phyloP scores from a whole-genome alignment of 2,329 filamentous ascomycete species.

The Fusarium agapanthi region DNA sequence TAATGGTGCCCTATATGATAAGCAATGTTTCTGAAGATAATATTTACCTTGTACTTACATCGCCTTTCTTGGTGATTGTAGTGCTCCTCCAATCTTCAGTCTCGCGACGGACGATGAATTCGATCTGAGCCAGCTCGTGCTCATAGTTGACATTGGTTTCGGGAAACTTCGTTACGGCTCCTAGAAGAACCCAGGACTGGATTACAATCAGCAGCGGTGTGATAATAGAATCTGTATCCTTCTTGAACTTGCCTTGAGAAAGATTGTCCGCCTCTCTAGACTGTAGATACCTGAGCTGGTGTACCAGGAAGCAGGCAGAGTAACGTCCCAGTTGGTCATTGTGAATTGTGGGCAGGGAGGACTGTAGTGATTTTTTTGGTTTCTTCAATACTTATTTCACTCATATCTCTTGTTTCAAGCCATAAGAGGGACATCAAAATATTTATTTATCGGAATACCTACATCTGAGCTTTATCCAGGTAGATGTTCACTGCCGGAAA shows the following conservation, averaged over 20 bases:
- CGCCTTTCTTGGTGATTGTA: background rate
- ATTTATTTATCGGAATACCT: accelerated
- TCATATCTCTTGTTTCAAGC: accelerated
- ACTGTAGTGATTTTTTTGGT: accelerated
- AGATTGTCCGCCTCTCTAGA: background rate
- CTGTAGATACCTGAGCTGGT: background rate
- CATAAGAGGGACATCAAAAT: too few relatives aligned
- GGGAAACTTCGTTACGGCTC: background rate
- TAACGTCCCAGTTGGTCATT: background rate
- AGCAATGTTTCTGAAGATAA: accelerated
- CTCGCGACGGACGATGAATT: background rate
- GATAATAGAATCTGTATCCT: accelerated
- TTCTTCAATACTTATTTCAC: background rate
- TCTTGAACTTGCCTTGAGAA: background rate
- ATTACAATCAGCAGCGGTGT: accelerated
- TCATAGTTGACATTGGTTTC: background rate
- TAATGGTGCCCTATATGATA: background rate
- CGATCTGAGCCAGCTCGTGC: background rate
- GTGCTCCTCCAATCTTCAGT: background rate
- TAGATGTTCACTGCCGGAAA: accelerated
- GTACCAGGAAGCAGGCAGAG: background rate
- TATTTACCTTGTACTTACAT: background rate
- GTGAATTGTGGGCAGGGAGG: accelerated
- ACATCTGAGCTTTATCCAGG: accelerated
- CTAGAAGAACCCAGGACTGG: background rate